Base-by-base conservation (phyloP, 495 filamentous ascomycete genomes). In the Penicillium goetzii region DNA sequence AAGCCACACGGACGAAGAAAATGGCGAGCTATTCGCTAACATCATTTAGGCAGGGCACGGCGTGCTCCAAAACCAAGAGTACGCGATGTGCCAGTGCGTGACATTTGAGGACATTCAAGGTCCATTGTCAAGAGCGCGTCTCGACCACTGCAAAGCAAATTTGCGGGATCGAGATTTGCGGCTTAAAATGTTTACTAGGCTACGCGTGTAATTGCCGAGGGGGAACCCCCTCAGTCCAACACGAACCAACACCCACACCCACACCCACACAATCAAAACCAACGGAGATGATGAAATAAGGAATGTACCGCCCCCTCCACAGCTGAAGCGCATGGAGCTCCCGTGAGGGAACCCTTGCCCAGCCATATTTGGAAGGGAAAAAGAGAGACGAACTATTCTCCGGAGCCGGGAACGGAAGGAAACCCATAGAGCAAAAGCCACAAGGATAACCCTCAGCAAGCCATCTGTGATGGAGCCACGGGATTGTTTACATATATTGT, bases 381-480 rank as follows among this genome's bases (percentile, higher is more conserved):
- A 80, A 80, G 78, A 74, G 73, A 73, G 70, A 76, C 77, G 72
- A 69, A 64, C 60, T 67, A 53, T 61, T 81, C 77, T 81, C 41
- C 73, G 70, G 72, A 71, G 79, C 78, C 69, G 79, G 79, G 79
- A 81, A 36, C 79, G 79, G 79, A 81, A 68, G 77, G 63, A 80
- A 78, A 80, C 74, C 79, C 78, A 80, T 73, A 63, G 68, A 70
- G 69, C 63, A 68, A 70, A 70, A 79, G 74, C 66, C 70, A 67
- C 65, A 73, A 66, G 74, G 68, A 79, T 78, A 81, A 76, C 77
- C 78, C 79, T 81, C 79, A 81, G 79, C 79, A 71, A 80, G 79
- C 77, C 76, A 72, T 68, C 47, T 66, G 62, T 76, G 61, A 72
- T 72, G 76, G 77, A 81, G 78, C 79, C 76, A 74, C 74, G 68